Evolutionary conservation across 306 rosid species (phyloP), one percentile per base, ranked within the genome.

Genomic region (Crotalaria pallida): DNA sequence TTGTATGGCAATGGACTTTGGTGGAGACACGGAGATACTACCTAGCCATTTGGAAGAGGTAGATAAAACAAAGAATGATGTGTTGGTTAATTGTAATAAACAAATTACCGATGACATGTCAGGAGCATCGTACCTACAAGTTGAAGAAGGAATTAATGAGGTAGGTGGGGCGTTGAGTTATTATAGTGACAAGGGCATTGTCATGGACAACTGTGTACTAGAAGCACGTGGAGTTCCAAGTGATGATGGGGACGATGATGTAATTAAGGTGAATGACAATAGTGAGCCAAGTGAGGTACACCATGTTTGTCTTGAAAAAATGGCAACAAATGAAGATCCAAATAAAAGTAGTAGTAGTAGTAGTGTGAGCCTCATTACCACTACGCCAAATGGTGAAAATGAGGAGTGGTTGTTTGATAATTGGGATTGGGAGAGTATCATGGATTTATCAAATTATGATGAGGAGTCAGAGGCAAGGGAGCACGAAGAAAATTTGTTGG

Each of bases 361-460:
- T n/a, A 17, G 56, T 48, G 47, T 23, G 26, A 75, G 52, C 17
- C 10, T 21, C 2, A 59, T 23, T 44, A 31, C 36, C 7, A 31
- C 36, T 1, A 16, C 45, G 1, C 10, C 44, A 38, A 33, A 56
- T 11, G 57, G 29, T 33, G 78, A 62, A 16, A 77, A 65, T 61
- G 83, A 70, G 11, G 81, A 73, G 1, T 78, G 81, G 63, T 3
- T 33, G 45, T 72, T 85, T 18, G 8, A 19, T 8, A 38, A 38
- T 13, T 81, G 80, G 85, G 63, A 71, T 18, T 86, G 95, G 95
- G 91, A 81, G 45, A 71, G 72, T 38, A 11, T 60, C 1, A n/a
- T 81, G 2, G 80, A 31, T 64, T 69, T 27, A 71, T n/a, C 40
- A 18, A 9, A 71, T 17, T 22, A 41, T 33, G n/a, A 22, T 18